phyloP scores from a whole-genome alignment of 106 monocot genomes.

The Apostasia shenzhenica region DNA sequence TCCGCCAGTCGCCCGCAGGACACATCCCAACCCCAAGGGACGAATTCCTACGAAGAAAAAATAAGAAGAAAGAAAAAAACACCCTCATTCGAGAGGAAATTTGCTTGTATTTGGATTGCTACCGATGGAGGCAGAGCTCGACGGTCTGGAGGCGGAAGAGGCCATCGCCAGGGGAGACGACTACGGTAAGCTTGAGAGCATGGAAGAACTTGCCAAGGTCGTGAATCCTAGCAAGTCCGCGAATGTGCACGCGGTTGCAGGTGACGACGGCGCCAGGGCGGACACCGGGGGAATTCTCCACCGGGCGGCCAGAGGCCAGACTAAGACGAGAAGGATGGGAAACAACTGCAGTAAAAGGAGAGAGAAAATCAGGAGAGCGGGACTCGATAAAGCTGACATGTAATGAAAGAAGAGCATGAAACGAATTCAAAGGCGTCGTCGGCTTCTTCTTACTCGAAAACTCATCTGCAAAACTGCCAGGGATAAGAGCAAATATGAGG shows the following conservation, averaged over 20 bases:
- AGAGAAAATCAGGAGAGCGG: neutral
- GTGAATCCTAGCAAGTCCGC: conserved; percentile 44
- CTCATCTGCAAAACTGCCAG: neutral
- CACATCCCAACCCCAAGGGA: conserved; percentile 68
- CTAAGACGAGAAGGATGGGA: conserved; percentile 37
- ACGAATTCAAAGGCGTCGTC: too few relatives aligned
- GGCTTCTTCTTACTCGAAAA: neutral
- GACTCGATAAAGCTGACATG: too few relatives aligned
- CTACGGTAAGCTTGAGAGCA: conserved; percentile 46
- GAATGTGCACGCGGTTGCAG: conserved; percentile 56
- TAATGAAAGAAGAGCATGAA: too few relatives aligned
- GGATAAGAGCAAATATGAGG: neutral
- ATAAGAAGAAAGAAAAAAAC: neutral
- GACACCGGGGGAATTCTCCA: conserved; percentile 47
- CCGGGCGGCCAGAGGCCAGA: conserved; percentile 31
- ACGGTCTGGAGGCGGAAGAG: conserved; percentile 40
- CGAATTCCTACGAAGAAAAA: conserved; percentile 41
- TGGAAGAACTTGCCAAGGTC: conserved; percentile 46
- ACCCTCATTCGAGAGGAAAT: neutral
- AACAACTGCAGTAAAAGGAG: neutral
- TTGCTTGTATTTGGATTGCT: conserved; percentile 15
- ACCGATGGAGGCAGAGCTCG: conserved; percentile 88
- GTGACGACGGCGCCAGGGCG: conserved; percentile 33
- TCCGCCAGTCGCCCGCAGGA: conserved; percentile 48
- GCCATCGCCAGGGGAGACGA: conserved; percentile 24